phyloP scores from a whole-genome alignment of 2,329 filamentous ascomycete genomes.

The Biscogniauxia sp. region DNA sequence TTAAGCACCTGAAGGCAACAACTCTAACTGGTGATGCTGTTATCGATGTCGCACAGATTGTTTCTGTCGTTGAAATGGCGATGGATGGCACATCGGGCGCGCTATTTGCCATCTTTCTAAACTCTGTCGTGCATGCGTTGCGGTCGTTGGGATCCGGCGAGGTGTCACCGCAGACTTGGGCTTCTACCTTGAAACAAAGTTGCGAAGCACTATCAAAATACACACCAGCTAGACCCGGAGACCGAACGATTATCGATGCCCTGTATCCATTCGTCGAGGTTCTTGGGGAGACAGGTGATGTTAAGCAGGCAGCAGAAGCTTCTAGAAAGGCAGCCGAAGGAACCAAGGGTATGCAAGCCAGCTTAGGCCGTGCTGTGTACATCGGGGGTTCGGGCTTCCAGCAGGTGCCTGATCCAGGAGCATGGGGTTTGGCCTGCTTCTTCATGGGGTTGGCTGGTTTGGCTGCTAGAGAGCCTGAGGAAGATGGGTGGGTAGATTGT shows the following conservation, averaged over 20 bases:
- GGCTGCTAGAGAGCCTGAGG: constrained; percentile 51
- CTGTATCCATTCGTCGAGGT: constrained; percentile 81
- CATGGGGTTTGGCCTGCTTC: constrained; percentile 72
- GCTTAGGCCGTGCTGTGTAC: constrained; percentile 79
- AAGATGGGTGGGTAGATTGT: constrained; percentile 37
- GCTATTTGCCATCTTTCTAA: constrained; percentile 80
- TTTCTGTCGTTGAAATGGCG: constrained; percentile 52
- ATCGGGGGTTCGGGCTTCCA: constrained; percentile 73
- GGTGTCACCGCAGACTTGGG: constrained; percentile 46
- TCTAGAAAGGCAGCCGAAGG: constrained; percentile 73
- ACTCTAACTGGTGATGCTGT: constrained; percentile 51
- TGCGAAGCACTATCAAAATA: constrained; percentile 73
- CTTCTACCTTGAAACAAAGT: constrained; percentile 68
- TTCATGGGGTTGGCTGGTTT: constrained; percentile 74
- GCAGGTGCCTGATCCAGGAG: constrained; percentile 66
- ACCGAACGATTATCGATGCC: constrained; percentile 88
- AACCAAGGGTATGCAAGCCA: constrained; percentile 91
- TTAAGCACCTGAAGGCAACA: constrained; percentile 46
- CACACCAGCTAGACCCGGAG: constrained; percentile 84
- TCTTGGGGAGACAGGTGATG: constrained; percentile 61
- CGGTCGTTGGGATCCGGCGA: constrained; percentile 41
- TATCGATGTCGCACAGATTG: constrained; percentile 50
- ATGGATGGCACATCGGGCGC: constrained; percentile 65
- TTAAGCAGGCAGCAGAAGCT: constrained; percentile 72
- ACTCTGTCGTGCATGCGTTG: constrained; percentile 70